Evolutionary conservation across 441 rosid genomes (phyloP), one percentile per base, ranked within the genome.

Genomic region (Corymbia citriodora): DNA sequence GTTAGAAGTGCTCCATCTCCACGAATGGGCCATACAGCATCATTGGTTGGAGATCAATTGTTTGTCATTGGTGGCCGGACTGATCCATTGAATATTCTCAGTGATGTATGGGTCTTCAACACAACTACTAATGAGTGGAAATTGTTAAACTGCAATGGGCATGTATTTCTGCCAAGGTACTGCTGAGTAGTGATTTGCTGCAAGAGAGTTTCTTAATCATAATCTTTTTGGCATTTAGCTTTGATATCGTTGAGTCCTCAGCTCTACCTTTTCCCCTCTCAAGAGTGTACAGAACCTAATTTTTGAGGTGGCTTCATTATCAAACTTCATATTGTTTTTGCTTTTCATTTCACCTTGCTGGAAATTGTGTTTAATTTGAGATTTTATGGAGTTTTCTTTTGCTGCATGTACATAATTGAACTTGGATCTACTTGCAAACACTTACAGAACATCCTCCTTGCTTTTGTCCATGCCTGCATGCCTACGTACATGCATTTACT

Each of bases 41-140:
- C 97, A 68, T 90, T 96, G 93, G 93, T 96, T 87, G 98, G 97
- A 50, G 95, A 94, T 91, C 88, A 49, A 79, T 92, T 98, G 93
- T 96, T 94, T 94, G 94, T 96, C 31, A 95, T 96, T 89, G 99
- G 99, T 92, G 99, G 99, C 86, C 94, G 98, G 93, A 95, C 95
- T 87, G 99, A 97, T 95, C 98, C 99, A 40, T 87, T 93, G 85
- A 95, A 93, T 88, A 96, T 97, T 91, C 92, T 97, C 89, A 92
- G 91, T 92, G 98, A 97, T 90, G 95, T 97, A 89, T 98, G 99
- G 99, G 92, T 91, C 90, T 93, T 98, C 86, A 91, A 95, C 92
- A 91, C 91, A 57, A 89, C 91, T 65, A 93, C 92, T 83, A 88
- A 88, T 61, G 92, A 95, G 90, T 98, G 99, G 99, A 95, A 88